A percentile compares a stretch with the other conserved stretches of the same genome.
Conservation (phyloP, 108 stramenopile genomes). For the Aurantiochytrium sp. region DNA sequence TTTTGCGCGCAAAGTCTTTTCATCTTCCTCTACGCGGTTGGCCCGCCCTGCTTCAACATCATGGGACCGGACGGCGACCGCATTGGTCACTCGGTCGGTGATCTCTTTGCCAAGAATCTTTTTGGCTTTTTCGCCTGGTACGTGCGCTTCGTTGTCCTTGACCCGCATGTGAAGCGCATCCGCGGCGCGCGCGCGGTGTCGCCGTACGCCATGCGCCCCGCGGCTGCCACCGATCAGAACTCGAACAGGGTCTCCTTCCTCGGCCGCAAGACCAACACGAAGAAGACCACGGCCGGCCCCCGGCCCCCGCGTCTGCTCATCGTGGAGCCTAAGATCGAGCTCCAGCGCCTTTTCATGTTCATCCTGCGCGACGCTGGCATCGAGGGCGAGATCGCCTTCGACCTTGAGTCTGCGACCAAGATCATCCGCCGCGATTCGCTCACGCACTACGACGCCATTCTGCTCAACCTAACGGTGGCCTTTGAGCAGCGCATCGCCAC, state of each 20-base stretch:
- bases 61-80: background rate
- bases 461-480: background rate
- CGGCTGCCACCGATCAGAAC: background rate
- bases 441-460: background rate
- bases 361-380: background rate
- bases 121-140: constrained; percentile 8
- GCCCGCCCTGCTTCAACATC: background rate
- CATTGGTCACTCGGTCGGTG: background rate
- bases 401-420: background rate
- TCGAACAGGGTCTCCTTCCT: background rate
- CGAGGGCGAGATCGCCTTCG: background rate
- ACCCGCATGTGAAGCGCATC: background rate
- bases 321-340: background rate
- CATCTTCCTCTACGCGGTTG: background rate
- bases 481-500: background rate
- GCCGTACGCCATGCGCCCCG: background rate
- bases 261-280: background rate
- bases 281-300: background rate
- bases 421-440: background rate
- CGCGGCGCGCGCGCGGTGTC: background rate
- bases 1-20: background rate
- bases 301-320: background rate
- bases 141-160: background rate
- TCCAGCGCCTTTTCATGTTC: background rate
- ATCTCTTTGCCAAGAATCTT: background rate